phyloP scores from a whole-genome alignment of 495 filamentous ascomycete species.

The Acidomyces sp. region DNA sequence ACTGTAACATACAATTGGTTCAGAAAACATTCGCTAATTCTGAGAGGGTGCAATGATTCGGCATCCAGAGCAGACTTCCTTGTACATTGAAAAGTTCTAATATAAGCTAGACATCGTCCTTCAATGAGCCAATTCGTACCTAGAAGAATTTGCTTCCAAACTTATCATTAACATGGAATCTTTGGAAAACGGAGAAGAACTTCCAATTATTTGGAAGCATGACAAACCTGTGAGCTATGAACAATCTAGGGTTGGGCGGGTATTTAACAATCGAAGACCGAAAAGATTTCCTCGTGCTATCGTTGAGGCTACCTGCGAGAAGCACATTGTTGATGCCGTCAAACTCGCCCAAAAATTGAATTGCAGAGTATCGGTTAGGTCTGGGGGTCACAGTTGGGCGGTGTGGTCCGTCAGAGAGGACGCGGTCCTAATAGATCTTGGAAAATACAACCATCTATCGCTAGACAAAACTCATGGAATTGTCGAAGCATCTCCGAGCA shows the following conservation, averaged over 20 bases:
- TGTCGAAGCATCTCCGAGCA: background rate
- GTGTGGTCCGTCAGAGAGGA: constrained; percentile 40
- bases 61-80: no score
- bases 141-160: no score
- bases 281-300: constrained; percentile 35
- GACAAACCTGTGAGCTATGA: constrained; percentile 8
- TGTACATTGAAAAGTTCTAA: no score
- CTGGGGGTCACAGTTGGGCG: constrained; percentile 43
- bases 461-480: background rate
- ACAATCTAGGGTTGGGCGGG: constrained; percentile 8
- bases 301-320: constrained; percentile 28
- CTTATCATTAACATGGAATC: no score
- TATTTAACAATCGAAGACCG: constrained; percentile 25
- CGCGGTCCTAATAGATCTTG: constrained; percentile 40
- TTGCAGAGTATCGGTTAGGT: constrained; percentile 36
- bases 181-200: background rate
- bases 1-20: no score
- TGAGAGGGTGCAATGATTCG: no score
- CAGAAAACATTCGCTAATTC: no score
- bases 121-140: no score
- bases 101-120: no score
- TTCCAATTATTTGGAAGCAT: background rate
- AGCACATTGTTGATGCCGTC: constrained; percentile 35
- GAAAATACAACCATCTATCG: constrained; percentile 13
- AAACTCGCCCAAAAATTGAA: constrained; percentile 31